Percentiles rank a stretch among this genome's conserved stretches.
phyloP scores from a whole-genome alignment of 2,329 filamentous ascomycete species.

The Gnomoniopsis smithogilvyi region DNA sequence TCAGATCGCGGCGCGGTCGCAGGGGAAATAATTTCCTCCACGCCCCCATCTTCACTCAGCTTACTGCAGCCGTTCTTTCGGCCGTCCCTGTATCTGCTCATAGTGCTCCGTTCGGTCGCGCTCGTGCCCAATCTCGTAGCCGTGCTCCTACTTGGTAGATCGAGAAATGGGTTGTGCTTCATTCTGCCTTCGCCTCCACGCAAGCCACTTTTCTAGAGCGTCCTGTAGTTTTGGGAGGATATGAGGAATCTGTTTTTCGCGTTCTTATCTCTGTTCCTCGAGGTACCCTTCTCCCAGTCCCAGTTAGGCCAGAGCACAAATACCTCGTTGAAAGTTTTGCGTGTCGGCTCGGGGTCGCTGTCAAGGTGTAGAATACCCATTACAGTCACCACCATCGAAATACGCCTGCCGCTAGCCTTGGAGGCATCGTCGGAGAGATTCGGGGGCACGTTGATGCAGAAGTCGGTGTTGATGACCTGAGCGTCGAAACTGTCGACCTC shows the following conservation, averaged over 20 bases:
- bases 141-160: not conserved
- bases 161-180: not conserved
- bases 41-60: not conserved
- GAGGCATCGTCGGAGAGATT: slow-evolving; percentile 31
- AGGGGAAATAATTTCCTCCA: not conserved
- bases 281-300: slow-evolving; percentile 53
- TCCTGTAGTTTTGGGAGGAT: slow-evolving; percentile 69
- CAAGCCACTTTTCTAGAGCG: slow-evolving; percentile 34
- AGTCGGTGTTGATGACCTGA: slow-evolving; percentile 72
- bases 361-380: slow-evolving; percentile 71
- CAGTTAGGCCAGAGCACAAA: slow-evolving; percentile 79
- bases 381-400: slow-evolving; percentile 69
- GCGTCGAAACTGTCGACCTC: slow-evolving; percentile 75
- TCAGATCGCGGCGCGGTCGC: not conserved
- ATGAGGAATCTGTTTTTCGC: slow-evolving; percentile 57
- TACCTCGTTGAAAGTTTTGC: slow-evolving; percentile 73
- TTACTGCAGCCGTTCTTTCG: not conserved
- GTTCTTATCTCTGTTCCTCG: slow-evolving; percentile 39
- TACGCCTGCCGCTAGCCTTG: slow-evolving; percentile 54
- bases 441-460: slow-evolving; percentile 53
- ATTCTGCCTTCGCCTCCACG: not conserved
- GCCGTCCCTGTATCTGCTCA: not conserved
- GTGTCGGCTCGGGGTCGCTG: slow-evolving; percentile 56
- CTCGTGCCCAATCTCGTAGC: too few species aligned
- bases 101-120: not conserved